Evolutionary conservation across 805 yeast genomes (phyloP).

Genomic region (Candida pseudofarinosa): DNA sequence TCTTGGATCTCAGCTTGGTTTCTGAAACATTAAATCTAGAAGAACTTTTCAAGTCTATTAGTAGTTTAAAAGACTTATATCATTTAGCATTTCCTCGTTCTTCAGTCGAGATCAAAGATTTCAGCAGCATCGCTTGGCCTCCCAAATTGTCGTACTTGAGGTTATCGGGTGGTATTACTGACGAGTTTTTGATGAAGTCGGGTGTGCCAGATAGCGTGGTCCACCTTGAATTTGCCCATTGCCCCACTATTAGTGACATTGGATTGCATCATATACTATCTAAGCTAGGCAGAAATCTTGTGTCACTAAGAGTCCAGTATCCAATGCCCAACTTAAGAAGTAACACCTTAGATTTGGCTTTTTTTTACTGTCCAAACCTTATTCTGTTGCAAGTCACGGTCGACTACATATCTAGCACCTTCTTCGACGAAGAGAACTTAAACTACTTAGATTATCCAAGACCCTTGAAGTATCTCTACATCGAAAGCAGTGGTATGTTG

Average conservation of each 20-base stretch:
- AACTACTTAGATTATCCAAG: slow-evolving; percentile 20
- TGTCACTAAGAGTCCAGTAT: slow-evolving; percentile 63
- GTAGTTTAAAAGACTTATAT: slow-evolving; percentile 56
- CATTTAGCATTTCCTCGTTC: slow-evolving; percentile 86
- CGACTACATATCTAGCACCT: slow-evolving; percentile 60
- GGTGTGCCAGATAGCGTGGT: slow-evolving; percentile 71
- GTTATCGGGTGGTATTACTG: slow-evolving; percentile 85
- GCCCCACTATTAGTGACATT: slow-evolving; percentile 69
- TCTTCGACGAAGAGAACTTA: slow-evolving; percentile 33
- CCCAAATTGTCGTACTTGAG: slow-evolving; percentile 64
- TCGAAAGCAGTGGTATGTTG: slow-evolving; percentile 81
- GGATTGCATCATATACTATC: slow-evolving; percentile 60
- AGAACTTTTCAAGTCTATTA: slow-evolving; percentile 74
- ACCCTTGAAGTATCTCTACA: slow-evolving; percentile 58
- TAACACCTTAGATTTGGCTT: slow-evolving; percentile 68
- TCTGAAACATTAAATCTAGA: slow-evolving; percentile 85
- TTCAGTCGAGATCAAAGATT: slow-evolving; percentile 65
- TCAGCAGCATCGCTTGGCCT: slow-evolving; percentile 68
- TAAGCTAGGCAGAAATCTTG: slow-evolving; percentile 63
- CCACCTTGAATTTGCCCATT: slow-evolving; percentile 76
- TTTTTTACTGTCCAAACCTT: slow-evolving; percentile 74
- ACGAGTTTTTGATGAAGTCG: slow-evolving; percentile 67
- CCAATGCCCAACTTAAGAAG: slow-evolving; percentile 82
- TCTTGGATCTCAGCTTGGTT: slow-evolving; percentile 77
- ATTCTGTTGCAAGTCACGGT: slow-evolving; percentile 63